Evolutionary conservation across 139 green algal genomes (phyloP).

Genomic region (Chlorella sp.): DNA sequence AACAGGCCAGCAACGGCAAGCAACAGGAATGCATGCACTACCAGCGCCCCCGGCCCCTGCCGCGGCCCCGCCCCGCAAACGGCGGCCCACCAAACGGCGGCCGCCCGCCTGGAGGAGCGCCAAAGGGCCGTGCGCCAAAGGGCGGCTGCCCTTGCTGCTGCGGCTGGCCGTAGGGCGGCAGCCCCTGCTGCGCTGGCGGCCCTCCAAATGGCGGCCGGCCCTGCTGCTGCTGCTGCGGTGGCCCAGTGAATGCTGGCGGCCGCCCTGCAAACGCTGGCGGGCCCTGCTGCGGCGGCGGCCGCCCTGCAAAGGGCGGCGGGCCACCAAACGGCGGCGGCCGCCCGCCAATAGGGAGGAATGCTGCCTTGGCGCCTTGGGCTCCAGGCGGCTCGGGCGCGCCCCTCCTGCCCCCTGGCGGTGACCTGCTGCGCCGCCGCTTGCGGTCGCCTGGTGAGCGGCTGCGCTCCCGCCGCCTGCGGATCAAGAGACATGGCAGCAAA

Average conservation of each 20-base stretch:
- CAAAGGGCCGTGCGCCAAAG: background rate
- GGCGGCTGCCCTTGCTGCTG: background rate
- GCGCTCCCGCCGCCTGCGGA: background rate
- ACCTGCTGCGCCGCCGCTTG: conserved; percentile 11
- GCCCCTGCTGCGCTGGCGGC: background rate
- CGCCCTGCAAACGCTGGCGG: background rate
- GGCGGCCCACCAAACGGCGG: background rate
- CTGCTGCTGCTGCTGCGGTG: background rate
- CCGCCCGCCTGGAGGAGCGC: background rate
- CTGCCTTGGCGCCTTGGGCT: background rate
- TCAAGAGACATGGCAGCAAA: too few species aligned
- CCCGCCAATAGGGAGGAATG: background rate
- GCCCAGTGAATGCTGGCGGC: background rate
- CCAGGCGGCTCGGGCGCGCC: background rate
- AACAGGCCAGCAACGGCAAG: too few species aligned
- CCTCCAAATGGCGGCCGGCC: background rate
- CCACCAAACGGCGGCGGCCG: background rate
- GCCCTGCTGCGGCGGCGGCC: background rate
- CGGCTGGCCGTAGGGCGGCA: background rate
- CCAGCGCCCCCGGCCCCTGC: background rate
- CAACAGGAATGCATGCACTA: background rate
- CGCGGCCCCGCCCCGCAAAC: background rate
- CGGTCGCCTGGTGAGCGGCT: background rate
- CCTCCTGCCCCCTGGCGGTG: background rate
- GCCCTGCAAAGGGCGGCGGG: conserved; percentile 1